These are phyloP conservation scores for Sindora glabra DNA, from an alignment of 306 rosid genomes.

Conservation along the genomic window DNA sequence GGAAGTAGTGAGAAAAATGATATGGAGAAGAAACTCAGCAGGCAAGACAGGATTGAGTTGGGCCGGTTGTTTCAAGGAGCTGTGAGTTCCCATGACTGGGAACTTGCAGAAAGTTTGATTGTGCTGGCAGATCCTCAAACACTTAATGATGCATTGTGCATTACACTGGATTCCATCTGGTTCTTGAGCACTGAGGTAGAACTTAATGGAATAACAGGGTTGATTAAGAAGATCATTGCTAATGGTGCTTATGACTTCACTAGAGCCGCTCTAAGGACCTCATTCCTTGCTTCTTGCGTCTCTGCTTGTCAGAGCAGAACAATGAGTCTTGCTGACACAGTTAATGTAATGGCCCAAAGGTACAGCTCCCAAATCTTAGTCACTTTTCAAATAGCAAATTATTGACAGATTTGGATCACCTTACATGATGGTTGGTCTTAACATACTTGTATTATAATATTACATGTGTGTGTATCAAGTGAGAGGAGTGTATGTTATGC, in stretches of 20 bases:
- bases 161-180: conserved; percentile 80
- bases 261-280: conserved; percentile 78
- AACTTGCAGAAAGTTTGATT: conserved; percentile 69
- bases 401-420: not conserved
- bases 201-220: conserved; percentile 52
- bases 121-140: conserved; percentile 64
- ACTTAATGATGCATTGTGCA: conserved; percentile 78
- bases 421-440: not conserved
- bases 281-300: conserved; percentile 85
- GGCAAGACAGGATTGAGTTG: conserved; percentile 68
- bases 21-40: conserved; percentile 57
- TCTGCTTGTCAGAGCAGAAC: conserved; percentile 90
- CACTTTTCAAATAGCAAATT: not conserved
- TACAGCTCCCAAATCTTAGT: conserved; percentile 10
- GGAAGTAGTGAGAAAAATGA: conserved; percentile 36
- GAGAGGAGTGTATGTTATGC: no score
- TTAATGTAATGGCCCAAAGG: conserved; percentile 84
- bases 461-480: not conserved
- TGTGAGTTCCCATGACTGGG: conserved; percentile 75
- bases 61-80: conserved; percentile 78
- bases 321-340: conserved; percentile 75
- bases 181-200: conserved; percentile 64
- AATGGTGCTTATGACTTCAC: conserved; percentile 80
- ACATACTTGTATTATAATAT: no score
- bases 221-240: conserved; percentile 55